Conservation (phyloP, 2,329 filamentous ascomycete species). For the Falciphora oryzae region DNA sequence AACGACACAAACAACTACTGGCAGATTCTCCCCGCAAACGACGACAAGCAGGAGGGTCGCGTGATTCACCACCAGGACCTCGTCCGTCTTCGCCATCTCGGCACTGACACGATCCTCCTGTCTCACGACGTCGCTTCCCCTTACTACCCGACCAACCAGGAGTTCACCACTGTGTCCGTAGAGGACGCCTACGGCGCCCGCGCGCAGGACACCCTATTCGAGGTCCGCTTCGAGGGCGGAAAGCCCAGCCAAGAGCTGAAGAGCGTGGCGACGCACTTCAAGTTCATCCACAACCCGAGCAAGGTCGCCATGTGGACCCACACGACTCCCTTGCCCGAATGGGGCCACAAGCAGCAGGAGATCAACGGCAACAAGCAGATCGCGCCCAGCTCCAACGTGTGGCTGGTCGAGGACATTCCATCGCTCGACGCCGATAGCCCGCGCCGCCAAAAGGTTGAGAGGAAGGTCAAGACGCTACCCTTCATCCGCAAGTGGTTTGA, state of each 20-base stretch:
- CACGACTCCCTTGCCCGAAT: slow-evolving; percentile 88
- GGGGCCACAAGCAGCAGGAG: slow-evolving; percentile 95
- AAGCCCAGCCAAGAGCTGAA: slow-evolving; percentile 81
- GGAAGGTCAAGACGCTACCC: slow-evolving; percentile 74
- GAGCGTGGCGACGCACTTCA: slow-evolving; percentile 88
- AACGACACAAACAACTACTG: slow-evolving; percentile 99
- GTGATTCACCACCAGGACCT: slow-evolving; percentile 77
- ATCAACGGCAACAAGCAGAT: slow-evolving; percentile 99
- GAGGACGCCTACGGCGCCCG: slow-evolving; percentile 70
- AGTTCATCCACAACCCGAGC: slow-evolving; percentile 87
- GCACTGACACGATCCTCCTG: slow-evolving; percentile 78
- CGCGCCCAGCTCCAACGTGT: slow-evolving; percentile 82
- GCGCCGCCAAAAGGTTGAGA: slow-evolving; percentile 69
- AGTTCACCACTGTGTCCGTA: slow-evolving; percentile 78
- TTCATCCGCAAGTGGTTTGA: slow-evolving; percentile 96
- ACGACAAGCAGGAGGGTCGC: slow-evolving; percentile 52
- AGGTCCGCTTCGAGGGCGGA: slow-evolving; percentile 82
- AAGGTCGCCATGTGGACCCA: slow-evolving; percentile 99
- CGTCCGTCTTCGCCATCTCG: slow-evolving; percentile 78
- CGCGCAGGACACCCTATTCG: slow-evolving; percentile 86
- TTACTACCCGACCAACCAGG: slow-evolving; percentile 94
- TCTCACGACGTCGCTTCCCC: slow-evolving; percentile 97
- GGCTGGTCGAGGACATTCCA: slow-evolving; percentile 89
- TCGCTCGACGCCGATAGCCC: slow-evolving; percentile 65
- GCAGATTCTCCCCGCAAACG: slow-evolving; percentile 74